A percentile compares a stretch with the other conserved stretches of the same genome.
phyloP scores from a whole-genome alignment of 176 grass and related monocot species.

The Otatea glauca region DNA sequence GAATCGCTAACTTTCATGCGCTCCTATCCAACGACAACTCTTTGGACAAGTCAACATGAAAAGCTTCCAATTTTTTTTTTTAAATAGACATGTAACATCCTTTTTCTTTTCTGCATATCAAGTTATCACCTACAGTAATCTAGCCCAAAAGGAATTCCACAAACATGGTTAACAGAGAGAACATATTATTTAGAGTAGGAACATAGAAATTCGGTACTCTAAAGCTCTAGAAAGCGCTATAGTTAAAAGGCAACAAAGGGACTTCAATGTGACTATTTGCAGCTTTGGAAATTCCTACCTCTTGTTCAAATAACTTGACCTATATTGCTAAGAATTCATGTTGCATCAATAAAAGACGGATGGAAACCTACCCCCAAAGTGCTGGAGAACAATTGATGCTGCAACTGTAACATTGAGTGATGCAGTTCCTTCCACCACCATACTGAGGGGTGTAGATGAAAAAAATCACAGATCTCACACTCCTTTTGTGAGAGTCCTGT shows the following conservation, averaged over 20 bases:
- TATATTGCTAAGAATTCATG: not conserved
- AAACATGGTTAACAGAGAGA: not conserved
- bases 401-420: constrained; percentile 96
- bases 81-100: not conserved
- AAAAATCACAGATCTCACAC: constrained; percentile 80
- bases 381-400: constrained; percentile 89
- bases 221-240: not conserved
- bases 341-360: not conserved
- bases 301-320: not conserved
- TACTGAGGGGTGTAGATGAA: constrained; percentile 97
- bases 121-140: not conserved
- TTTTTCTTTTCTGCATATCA: not conserved
- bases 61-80: not conserved
- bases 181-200: not conserved
- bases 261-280: not conserved
- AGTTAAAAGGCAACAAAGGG: not conserved
- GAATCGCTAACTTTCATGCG: too few species aligned
- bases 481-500: constrained; percentile 81
- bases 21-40: too few species aligned
- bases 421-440: constrained; percentile 88
- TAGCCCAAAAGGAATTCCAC: not conserved
- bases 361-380: constrained; percentile 63
- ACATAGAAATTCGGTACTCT: not conserved
- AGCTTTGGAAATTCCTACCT: not conserved
- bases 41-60: not conserved